A percentile compares a stretch with the other conserved stretches of the same genome.
Conservation (phyloP, 306 rosid species). For the Rosa lucieae region DNA sequence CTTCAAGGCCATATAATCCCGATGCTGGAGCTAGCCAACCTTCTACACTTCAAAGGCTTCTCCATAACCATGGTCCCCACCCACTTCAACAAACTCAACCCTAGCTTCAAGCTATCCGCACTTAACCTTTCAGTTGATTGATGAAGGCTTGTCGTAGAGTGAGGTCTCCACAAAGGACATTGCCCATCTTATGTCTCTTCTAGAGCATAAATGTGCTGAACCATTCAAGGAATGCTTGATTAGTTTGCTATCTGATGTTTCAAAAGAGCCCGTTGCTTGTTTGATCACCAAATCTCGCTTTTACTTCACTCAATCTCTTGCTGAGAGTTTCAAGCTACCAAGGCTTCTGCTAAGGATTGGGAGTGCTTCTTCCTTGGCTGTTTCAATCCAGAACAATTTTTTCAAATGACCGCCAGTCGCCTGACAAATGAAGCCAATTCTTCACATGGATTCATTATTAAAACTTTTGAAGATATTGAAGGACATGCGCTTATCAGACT, state of each 20-base stretch:
- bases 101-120: not conserved
- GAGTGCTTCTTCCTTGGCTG: not conserved
- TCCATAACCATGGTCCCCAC: not conserved
- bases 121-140: not conserved
- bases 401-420: not conserved
- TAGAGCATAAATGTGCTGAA: not conserved
- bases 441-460: not conserved
- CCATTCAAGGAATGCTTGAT: not conserved
- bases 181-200: not conserved
- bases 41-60: not conserved
- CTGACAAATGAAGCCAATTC: not conserved
- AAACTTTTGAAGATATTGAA: not conserved
- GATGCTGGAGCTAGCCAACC: conserved; percentile 2
- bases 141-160: not conserved
- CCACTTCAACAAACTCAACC: not conserved
- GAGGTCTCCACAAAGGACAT: not conserved
- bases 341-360: not conserved
- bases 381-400: not conserved
- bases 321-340: no score
- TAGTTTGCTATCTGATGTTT: not conserved
- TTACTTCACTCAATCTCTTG: not conserved
- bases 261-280: not conserved
- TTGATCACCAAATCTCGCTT: not conserved
- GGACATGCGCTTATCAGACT: not conserved
- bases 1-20: not conserved